Percentiles rank a stretch among this genome's conserved stretches.
Conservation (phyloP, 2,329 filamentous ascomycete species). For the Grosmannia serpens region DNA sequence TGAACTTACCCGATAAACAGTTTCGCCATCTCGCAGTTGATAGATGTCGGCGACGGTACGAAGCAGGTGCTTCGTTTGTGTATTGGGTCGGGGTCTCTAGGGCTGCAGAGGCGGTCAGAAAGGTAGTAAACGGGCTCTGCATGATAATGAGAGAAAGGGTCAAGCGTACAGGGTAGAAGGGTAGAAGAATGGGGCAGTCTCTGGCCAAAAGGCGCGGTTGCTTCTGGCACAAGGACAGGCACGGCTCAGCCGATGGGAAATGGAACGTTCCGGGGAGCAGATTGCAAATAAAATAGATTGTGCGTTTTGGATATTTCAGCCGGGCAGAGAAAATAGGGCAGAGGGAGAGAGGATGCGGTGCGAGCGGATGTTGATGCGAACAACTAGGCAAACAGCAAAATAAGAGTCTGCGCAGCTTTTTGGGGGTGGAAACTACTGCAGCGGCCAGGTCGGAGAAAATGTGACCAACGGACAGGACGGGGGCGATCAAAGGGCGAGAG, state of each 20-base stretch:
- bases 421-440: background rate
- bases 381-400: background rate
- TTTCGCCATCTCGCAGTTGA: conserved; percentile 61
- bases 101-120: too few relatives aligned
- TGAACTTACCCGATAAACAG: conserved; percentile 82
- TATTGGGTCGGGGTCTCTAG: too few relatives aligned
- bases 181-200: background rate
- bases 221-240: background rate
- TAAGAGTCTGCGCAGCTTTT: background rate
- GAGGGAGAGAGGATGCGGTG: background rate
- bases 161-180: too few relatives aligned
- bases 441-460: background rate
- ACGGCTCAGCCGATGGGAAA: background rate
- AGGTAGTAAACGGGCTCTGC: too few relatives aligned
- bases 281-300: background rate
- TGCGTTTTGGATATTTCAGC: background rate
- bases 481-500: background rate
- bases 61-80: background rate
- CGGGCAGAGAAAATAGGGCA: background rate
- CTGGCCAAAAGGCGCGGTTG: background rate
- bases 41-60: background rate
- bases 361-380: background rate
- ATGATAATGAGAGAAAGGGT: background rate
- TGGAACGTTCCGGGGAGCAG: background rate
- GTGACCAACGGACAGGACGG: background rate